Percentiles rank a stretch among this genome's conserved stretches.
Evolutionary conservation across 1,284 basidiomycete species (phyloP).

Genomic region (Phylloboletellus chloephorus): DNA sequence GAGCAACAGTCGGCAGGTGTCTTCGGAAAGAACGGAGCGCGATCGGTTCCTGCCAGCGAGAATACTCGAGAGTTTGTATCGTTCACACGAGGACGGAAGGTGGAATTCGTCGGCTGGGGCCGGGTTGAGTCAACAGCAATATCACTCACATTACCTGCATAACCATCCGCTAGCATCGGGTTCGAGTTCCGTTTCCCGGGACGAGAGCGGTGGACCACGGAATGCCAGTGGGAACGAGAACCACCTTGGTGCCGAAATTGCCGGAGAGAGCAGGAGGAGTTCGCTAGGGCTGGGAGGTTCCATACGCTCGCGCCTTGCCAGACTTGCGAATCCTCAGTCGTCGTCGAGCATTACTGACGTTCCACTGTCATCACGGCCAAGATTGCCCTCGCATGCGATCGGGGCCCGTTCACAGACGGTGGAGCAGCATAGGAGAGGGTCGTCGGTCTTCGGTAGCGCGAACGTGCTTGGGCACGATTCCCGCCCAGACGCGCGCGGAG

Average conservation of each 20-base stretch:
- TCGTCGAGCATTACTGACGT: slow-evolving; percentile 6
- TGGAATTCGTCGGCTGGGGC: slow-evolving; percentile 12
- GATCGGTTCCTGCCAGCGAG: slow-evolving; percentile 25
- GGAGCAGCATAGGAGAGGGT: slow-evolving; percentile 15
- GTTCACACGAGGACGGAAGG: slow-evolving; percentile 21
- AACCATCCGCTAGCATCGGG: slow-evolving; percentile 5
- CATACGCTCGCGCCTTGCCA: slow-evolving; percentile 25
- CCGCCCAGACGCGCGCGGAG: slow-evolving; percentile 5
- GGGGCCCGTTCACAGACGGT: slow-evolving; percentile 23
- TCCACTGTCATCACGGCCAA: slow-evolving; percentile 12
- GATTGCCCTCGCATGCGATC: slow-evolving; percentile 22
- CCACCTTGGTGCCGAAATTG: slow-evolving; percentile 11
- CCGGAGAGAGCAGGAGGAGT: slow-evolving; percentile 15
- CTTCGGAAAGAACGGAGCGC: slow-evolving; percentile 21
- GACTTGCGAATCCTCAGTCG: slow-evolving; percentile 20
- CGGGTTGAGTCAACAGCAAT: slow-evolving; percentile 7
- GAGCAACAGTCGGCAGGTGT: slow-evolving; percentile 10
- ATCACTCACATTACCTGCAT: slow-evolving; percentile 4
- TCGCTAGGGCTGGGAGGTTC: slow-evolving; percentile 21
- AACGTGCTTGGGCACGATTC: slow-evolving; percentile 11
- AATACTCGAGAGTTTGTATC: slow-evolving; percentile 24
- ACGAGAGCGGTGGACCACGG: slow-evolving; percentile 12
- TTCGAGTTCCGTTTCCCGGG: slow-evolving; percentile 2
- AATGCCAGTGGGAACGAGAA: slow-evolving; percentile 7
- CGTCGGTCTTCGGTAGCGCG: slow-evolving; percentile 8